Base-by-base conservation (phyloP, 768 basidiomycete species). In the Candolleomyces eurysporus region DNA sequence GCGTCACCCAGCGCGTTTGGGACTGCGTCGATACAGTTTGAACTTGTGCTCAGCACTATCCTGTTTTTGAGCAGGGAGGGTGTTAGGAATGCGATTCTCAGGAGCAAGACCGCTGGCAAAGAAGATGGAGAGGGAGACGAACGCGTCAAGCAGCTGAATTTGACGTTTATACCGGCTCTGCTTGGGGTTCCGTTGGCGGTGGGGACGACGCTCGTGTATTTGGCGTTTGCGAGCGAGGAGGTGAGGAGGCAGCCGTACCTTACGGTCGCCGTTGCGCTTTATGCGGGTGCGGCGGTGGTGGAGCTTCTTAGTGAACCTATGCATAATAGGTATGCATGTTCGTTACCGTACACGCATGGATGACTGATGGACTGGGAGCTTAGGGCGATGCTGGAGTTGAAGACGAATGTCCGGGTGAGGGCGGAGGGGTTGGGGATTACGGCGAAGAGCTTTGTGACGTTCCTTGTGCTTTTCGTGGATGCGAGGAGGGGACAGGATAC, bases 51-150 rank as follows among this genome's bases (percentile, higher is more conserved):
- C 50, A 92, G 89, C 66, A 94, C 94, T 11, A 91, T 96, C 67
- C 79, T 98, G 48, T 98, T 98, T 72, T 80, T 98, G 8, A 89
- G 90, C 39, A 82, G 97, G n/a, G 97, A 99, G 72, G 96, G 96
- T 17, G 83, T 98, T 8, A 82, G 97, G 45, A 92, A 90, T 70
- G 87, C 92, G 6, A 81, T 97, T 5, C 79, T 97, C 16, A 84
- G 95, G n/a, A 80, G 69, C 59, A 69, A 32, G 52, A 46, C 40
- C 8, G n/a, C n/a, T 66, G 67, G 48, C 7, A 42, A 39, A n/a
- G 30, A 56, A 17, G 54, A 61, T 6, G 48, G 39, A 10, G 26
- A 26, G 26, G 26, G 26, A 26, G 26, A 26, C 4, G 21, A 14
- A 36, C 14, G 14, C 14, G 16, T 32, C 39, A 64, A 49, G 26